Base-by-base conservation (phyloP, 495 filamentous ascomycete species). In the Aspergillus baeticus region DNA sequence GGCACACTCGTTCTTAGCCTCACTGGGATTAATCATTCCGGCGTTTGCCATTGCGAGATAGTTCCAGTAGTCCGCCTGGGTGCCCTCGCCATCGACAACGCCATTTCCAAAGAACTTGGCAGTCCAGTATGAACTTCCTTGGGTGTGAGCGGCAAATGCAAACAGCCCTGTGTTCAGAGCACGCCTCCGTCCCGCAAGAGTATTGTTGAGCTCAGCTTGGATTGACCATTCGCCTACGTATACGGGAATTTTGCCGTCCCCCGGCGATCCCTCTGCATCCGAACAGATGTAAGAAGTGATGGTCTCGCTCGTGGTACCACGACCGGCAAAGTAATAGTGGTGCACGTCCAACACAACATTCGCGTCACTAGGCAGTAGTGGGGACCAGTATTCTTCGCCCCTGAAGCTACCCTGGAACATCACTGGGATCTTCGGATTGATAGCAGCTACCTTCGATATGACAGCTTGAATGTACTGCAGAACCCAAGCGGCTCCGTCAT, bases 341-440 rank as follows among this genome's bases (percentile, higher is more conserved):
- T 72, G 69, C 26, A 63, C 38, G 29, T 72, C 67, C 38, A 70
- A 70, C 11, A 70, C 67, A 15, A 70, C 42, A 43, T 72, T 72
- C 21, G 55, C 47, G 13, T 52, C 39, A 0, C 50, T 33, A 0
- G 62, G 49, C 13, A 70, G 60, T 11, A 63, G 51, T 1, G 45
- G 34, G 2, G 60, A 63, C 70, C 68, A 70, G 51, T 63, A 67
- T 6, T 21, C 18, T 49, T 61, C 61, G 15, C 53, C 37, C 50
- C 63, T 62, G 57, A 67, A 70, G 42, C 62, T 68, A 0, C 63
- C 69, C 61, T 72, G 69, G 51, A 68, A 60, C 63, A 68, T 70
- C 15, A 70, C 55, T 0, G 69, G 69, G 23, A 70, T 64, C 1
- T 41, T 44, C 1, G 50, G 48, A 36, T 67, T 63, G 7, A 63